phyloP scores from a whole-genome alignment of 2,329 filamentous ascomycete genomes.

The Penicillium sp. region DNA sequence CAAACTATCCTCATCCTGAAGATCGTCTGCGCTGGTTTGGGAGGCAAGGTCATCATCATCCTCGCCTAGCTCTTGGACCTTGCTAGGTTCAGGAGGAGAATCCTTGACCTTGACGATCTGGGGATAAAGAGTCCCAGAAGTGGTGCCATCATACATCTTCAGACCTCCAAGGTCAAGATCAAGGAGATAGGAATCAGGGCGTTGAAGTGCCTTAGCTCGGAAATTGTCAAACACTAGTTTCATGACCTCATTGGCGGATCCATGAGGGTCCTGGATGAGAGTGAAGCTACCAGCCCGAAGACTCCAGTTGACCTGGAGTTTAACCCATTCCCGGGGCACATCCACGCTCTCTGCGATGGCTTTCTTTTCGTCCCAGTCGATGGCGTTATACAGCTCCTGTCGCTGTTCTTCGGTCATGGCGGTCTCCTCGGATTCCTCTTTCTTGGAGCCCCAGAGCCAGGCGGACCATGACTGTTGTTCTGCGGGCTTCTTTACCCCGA shows the following conservation, averaged over 20 bases:
- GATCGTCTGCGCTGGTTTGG: conserved; percentile 39
- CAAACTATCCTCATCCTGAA: conserved; percentile 67
- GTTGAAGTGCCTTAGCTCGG: conserved; percentile 81
- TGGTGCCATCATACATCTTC: conserved; percentile 93
- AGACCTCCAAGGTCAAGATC: conserved; percentile 89
- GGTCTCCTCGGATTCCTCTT: conserved; percentile 70
- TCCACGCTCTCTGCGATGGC: conserved; percentile 85
- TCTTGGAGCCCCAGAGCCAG: conserved; percentile 86
- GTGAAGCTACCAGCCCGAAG: conserved; percentile 97
- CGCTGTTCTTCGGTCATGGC: conserved; percentile 94
- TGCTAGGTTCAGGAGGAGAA: conserved; percentile 58
- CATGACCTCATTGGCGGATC: conserved; percentile 74
- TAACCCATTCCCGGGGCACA: conserved; percentile 83
- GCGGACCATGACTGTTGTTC: conserved; percentile 83
- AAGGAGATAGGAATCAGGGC: conserved; percentile 84
- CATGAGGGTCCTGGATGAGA: conserved; percentile 77
- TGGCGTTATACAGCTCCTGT: conserved; percentile 93
- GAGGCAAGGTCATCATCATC: conserved; percentile 39
- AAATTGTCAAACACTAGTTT: conserved; percentile 94
- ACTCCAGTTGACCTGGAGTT: conserved; percentile 86
- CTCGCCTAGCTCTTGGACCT: conserved; percentile 25
- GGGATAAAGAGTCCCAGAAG: conserved; percentile 82
- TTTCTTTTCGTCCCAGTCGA: conserved; percentile 97
- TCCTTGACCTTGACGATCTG: conserved; percentile 97
- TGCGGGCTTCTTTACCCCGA: conserved; percentile 70